A percentile compares a stretch with the other conserved stretches of the same genome.
phyloP scores from a whole-genome alignment of 148 eudicot species.

The Rhododendron griersonianum region DNA sequence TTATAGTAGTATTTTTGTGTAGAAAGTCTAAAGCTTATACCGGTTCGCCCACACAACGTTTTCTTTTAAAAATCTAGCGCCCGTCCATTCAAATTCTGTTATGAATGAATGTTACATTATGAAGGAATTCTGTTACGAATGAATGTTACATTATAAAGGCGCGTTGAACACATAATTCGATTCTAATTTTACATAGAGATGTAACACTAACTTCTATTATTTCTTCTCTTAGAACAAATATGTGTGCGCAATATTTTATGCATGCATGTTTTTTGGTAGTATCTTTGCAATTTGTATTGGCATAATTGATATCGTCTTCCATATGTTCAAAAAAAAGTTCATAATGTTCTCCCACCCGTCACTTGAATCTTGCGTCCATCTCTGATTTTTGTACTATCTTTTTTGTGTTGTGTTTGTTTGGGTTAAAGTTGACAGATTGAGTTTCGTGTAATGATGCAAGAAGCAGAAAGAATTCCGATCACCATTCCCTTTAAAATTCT shows the following conservation, averaged over 20 bases:
- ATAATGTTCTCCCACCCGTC: neutral
- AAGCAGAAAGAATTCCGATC: neutral
- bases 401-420: neutral
- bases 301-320: neutral
- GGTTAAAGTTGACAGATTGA: neutral
- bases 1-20: neutral
- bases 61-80: neutral
- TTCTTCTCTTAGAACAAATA: neutral
- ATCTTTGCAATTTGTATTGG: neutral
- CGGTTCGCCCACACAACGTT: neutral
- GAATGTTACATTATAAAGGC: neutral
- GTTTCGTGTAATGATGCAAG: neutral
- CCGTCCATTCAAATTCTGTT: neutral
- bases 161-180: neutral
- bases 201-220: too few species aligned
- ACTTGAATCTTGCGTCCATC: neutral
- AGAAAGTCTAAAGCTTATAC: neutral
- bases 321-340: too few species aligned
- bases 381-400: neutral
- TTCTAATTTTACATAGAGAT: neutral
- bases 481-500: neutral
- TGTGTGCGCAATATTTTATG: neutral
- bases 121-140: too few species aligned
- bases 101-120: too few species aligned
- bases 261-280: neutral